Base-by-base conservation (phyloP, 2,329 filamentous ascomycete genomes). In the Clathrospora elynae region DNA sequence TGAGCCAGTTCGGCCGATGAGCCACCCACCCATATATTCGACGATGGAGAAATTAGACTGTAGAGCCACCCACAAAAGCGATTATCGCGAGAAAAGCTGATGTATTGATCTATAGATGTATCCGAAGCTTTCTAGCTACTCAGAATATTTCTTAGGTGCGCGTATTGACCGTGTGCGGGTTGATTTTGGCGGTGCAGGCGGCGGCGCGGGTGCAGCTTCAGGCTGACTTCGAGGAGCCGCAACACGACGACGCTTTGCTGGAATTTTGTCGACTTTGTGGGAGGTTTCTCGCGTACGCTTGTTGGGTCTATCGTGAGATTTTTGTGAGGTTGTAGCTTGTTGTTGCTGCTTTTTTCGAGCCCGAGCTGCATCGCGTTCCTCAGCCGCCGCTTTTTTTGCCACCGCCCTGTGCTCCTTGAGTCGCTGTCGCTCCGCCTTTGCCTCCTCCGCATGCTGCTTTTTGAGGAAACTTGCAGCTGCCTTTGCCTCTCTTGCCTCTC, bases 121-220 rank as follows among this genome's bases (percentile, higher is more conserved):
- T n/a, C n/a, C n/a, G n/a, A n/a, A n/a, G n/a, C n/a, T n/a, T n/a
- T n/a, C n/a, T n/a, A n/a, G n/a, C n/a, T n/a, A n/a, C 8, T 28
- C 8, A 10, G 6, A 28, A n/a, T 28, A 16, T 20, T 20, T 32
- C 1, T 5, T 9, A n/a, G 11, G 29, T 13, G n/a, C 4, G 10
- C 8, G 18, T 5, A 32, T 32, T 9, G n/a, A 2, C 16, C 17
- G 10, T 14, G 16, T 17, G 29, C 29, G 29, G 59, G 48, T 16
- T 14, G 12, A 26, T 36, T 36, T 9, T 96, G 78, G 23, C 28
- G 14, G 34, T 7, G 23, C 22, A 17, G 34, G 13, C 23, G 34
- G 10, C 3, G 9, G 5, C 10, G 23, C 8, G 3, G 34, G 23
- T 12, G 4, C 7, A 28, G 34, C 34, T 6, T 36, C 16, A 36